Percentiles rank a stretch among this genome's conserved stretches.
phyloP scores from a whole-genome alignment of 345 rosid genomes.

The Odontarrhena argentea region DNA sequence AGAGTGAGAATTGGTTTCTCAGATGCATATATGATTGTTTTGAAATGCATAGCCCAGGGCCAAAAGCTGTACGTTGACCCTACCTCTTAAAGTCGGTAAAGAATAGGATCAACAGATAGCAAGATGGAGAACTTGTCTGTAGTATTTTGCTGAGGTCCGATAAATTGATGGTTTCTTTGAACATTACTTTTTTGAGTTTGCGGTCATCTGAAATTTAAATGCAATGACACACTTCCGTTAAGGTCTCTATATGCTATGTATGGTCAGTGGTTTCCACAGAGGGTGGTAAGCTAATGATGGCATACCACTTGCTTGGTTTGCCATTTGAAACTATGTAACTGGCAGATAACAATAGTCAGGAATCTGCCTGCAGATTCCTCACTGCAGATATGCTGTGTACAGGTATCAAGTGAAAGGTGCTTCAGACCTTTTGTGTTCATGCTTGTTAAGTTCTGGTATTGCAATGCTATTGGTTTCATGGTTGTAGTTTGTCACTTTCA shows the following conservation, averaged over 20 bases:
- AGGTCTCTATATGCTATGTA: too few relatives aligned
- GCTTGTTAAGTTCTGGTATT: conserved; percentile 43
- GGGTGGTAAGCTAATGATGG: background rate
- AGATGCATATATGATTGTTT: background rate
- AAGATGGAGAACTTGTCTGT: conserved; percentile 50
- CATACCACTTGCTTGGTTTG: background rate
- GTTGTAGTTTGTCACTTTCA: conserved; percentile 65
- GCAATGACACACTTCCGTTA: too few relatives aligned
- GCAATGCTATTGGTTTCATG: conserved; percentile 45
- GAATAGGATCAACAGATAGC: conserved; percentile 43
- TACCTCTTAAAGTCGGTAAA: background rate
- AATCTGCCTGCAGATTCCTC: background rate
- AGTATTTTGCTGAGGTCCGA: conserved; percentile 43
- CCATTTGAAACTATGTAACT: background rate
- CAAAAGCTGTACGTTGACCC: background rate
- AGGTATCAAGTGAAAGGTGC: background rate
- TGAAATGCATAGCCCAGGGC: background rate
- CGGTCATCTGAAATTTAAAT: too few relatives aligned
- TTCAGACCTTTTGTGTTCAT: conserved; percentile 7
- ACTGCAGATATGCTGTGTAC: background rate
- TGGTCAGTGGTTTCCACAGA: too few relatives aligned
- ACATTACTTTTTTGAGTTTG: conserved; percentile 18
- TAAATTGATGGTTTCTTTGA: conserved; percentile 30
- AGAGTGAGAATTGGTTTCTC: conserved; percentile 6
- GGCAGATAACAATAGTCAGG: background rate